Evolutionary conservation across 768 basidiomycete genomes (phyloP).

Genomic region (Amanita molliuscula): DNA sequence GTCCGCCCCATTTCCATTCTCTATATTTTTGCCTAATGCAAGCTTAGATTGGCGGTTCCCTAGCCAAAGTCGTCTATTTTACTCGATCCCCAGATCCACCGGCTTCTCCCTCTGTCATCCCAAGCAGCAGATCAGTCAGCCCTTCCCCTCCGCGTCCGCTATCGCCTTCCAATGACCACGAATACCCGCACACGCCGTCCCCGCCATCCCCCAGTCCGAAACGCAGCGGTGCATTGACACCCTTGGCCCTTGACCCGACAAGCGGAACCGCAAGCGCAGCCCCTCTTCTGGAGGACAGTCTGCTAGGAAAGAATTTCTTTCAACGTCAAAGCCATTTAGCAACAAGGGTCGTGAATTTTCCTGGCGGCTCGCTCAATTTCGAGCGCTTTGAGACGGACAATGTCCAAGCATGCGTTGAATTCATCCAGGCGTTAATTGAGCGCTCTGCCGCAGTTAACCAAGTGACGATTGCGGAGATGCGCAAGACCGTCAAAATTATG

Average conservation of each 20-base stretch:
- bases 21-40: slow-evolving; percentile 10
- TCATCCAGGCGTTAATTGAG: slow-evolving; percentile 80
- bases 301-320: slow-evolving; percentile 55
- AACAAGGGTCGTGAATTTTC: slow-evolving; percentile 44
- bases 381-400: slow-evolving; percentile 93
- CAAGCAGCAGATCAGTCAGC: slow-evolving; percentile 47
- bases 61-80: slow-evolving; percentile 98
- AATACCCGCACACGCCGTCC: slow-evolving; percentile 19
- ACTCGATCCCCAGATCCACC: slow-evolving; percentile 86
- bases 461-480: slow-evolving; percentile 87
- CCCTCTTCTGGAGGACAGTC: slow-evolving; percentile 24
- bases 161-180: slow-evolving; percentile 27
- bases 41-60: slow-evolving; percentile 82
- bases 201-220: slow-evolving; percentile 25
- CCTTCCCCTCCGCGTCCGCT: slow-evolving; percentile 33
- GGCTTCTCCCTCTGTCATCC: slow-evolving; percentile 60
- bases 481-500: slow-evolving; percentile 88
- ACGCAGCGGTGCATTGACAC: slow-evolving; percentile 72
- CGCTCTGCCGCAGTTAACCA: slow-evolving; percentile 79
- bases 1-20: slow-evolving; percentile 38
- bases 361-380: slow-evolving; percentile 95
- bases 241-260: slow-evolving; percentile 57
- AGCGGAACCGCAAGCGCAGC: slow-evolving; percentile 22
- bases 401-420: slow-evolving; percentile 74
- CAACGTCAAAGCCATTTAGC: slow-evolving; percentile 40